Percentiles rank a stretch among this genome's conserved stretches.
Conservation (phyloP, 495 filamentous ascomycete species). For the Penicillium robsamsonii region DNA sequence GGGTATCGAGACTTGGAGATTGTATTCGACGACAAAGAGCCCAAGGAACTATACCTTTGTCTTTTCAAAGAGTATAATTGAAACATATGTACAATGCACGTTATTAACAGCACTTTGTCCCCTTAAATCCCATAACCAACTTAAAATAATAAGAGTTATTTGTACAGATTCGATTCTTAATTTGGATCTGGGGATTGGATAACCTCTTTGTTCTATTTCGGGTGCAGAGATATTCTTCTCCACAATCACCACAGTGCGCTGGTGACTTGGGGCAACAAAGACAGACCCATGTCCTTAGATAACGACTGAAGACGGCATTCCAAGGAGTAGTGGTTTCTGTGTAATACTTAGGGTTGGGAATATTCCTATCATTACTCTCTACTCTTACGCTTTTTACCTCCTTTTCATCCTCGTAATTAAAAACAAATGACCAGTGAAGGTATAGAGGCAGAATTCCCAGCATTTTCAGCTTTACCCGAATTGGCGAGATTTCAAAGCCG, state of each 20-base stretch:
- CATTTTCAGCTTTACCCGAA: no score
- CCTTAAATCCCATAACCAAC: not conserved
- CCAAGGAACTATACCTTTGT: not conserved
- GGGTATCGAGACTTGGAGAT: not conserved
- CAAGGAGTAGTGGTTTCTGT: no score
- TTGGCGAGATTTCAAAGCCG: no score
- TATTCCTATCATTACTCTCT: no score
- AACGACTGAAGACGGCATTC: no score
- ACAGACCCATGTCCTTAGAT: not conserved
- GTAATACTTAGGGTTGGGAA: no score
- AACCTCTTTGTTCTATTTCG: not conserved
- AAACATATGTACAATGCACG: not conserved
- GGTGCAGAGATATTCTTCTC: not conserved
- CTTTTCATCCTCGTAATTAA: no score
- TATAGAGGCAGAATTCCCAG: no score
- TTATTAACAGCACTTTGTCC: not conserved
- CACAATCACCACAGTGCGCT: not conserved
- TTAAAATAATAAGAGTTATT: not conserved
- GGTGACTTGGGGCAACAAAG: not conserved
- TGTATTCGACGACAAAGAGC: not conserved
- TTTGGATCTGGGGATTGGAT: not conserved
- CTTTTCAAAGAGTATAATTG: not conserved
- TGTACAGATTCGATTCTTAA: not conserved
- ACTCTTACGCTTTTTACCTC: no score
- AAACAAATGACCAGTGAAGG: no score